A percentile compares a stretch with the other conserved stretches of the same genome.
Evolutionary conservation across 2,329 filamentous ascomycete species (phyloP).

Genomic region (Aspergillus melleus): DNA sequence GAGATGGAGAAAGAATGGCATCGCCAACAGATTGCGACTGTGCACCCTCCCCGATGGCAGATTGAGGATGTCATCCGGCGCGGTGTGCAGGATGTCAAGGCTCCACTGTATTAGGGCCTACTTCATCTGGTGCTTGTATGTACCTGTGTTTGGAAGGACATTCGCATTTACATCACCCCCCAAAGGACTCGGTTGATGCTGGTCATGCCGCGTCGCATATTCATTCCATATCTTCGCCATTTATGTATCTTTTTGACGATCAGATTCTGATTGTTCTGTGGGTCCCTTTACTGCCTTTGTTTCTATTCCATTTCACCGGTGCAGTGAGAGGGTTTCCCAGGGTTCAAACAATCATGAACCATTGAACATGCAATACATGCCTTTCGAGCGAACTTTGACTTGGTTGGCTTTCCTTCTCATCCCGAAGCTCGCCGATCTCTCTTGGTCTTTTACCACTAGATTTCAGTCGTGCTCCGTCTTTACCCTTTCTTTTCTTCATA

Average conservation of each 20-base stretch:
- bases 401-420: neutral
- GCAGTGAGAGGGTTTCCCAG: neutral
- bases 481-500: neutral
- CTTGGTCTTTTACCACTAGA: neutral
- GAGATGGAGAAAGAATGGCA: constrained; percentile 71
- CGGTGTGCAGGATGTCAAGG: constrained; percentile 74
- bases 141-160: constrained; percentile 11
- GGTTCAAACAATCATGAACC: neutral
- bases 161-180: constrained; percentile 8
- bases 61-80: constrained; percentile 71
- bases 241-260: neutral
- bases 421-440: neutral
- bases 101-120: constrained; percentile 62
- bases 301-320: neutral
- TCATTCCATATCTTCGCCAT: constrained; percentile 11
- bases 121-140: constrained; percentile 9
- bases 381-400: neutral
- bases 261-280: neutral
- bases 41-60: constrained; percentile 74
- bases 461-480: neutral
- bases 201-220: constrained; percentile 33
- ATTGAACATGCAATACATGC: neutral
- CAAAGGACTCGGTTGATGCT: constrained; percentile 33
- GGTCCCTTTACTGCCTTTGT: constrained; percentile 3
- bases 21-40: constrained; percentile 51